These are phyloP conservation scores for Kuraishia ogatae DNA, from an alignment of 805 yeast species.

Conservation along the genomic window DNA sequence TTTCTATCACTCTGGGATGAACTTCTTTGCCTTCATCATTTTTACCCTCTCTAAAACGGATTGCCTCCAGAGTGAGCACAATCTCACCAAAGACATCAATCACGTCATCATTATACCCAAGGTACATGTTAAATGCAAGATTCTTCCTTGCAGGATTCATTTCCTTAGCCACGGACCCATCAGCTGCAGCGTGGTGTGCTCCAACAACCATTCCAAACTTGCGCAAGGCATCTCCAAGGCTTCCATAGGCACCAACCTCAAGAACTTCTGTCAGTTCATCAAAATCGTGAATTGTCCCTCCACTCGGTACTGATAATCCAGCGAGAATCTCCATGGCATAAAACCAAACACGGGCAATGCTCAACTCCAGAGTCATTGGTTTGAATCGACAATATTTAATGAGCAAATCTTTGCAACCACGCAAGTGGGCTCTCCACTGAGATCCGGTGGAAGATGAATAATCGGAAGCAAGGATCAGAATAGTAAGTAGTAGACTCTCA, in stretches of 20 bases:
- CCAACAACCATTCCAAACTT: slow-evolving; percentile 21
- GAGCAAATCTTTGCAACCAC: slow-evolving; percentile 60
- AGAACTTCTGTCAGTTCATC: slow-evolving; percentile 35
- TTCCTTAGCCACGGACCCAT: background rate
- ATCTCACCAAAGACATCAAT: slow-evolving; percentile 23
- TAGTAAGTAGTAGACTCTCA: slow-evolving; percentile 63
- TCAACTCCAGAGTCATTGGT: slow-evolving; percentile 24
- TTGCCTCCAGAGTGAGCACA: slow-evolving; percentile 19
- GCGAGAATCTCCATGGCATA: slow-evolving; percentile 55
- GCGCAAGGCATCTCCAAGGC: slow-evolving; percentile 13
- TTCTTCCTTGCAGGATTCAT: background rate
- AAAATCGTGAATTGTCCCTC: slow-evolving; percentile 49
- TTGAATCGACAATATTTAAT: slow-evolving; percentile 34
- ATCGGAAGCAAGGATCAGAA: slow-evolving; percentile 56
- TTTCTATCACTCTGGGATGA: slow-evolving; percentile 10
- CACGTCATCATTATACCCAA: slow-evolving; percentile 26
- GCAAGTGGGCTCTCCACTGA: slow-evolving; percentile 60
- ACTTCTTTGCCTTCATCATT: slow-evolving; percentile 3
- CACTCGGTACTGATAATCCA: slow-evolving; percentile 45
- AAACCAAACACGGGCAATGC: slow-evolving; percentile 44
- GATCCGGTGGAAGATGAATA: slow-evolving; percentile 50
- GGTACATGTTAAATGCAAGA: slow-evolving; percentile 17
- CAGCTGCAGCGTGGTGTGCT: slow-evolving; percentile 9
- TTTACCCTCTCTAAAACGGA: slow-evolving; percentile 7
- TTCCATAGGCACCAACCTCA: slow-evolving; percentile 17